Evolutionary conservation across 495 filamentous ascomycete species (phyloP), one percentile per base, ranked within the genome.

Genomic region (Penicillium simplicissimum): DNA sequence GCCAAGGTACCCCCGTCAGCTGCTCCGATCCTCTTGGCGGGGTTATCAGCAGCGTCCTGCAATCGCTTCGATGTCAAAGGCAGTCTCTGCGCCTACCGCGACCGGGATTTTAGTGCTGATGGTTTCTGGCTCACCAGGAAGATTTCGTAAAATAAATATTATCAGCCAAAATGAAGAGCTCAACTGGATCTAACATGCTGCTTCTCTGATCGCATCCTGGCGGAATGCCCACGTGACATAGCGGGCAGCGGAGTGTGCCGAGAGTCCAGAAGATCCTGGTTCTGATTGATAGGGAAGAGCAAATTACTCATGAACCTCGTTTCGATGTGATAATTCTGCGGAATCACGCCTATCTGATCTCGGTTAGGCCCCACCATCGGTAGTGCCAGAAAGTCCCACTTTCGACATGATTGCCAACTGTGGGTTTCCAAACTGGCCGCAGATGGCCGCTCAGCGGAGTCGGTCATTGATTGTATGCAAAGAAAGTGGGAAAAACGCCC

Each of bases 241-340:
- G 59, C 55, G 65, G 66, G 58, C 49, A 61, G 52, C 61, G 68
- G 66, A 54, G 61, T 51, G 23, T 45, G 43, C 61, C 67, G 66
- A 69, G 37, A 13, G 8, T 45, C 17, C 2, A 15, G 1, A 45
- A 19, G 42, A 45, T 11, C 42, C n/a, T 19, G 38, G 43, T 14
- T 31, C 28, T 31, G 28, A 25, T 25, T 52, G 45, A 45, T 56
- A 31, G 45, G 21, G 25, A 49, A 49, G 4, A 31, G 8, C 11
- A 7, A 49, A 61, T 68, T 68, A 66, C 37, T 66, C 62, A 65
- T 37, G 31, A 8, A 14, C n/a, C 33, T 13, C 25, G 35, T 63
- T 61, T 36, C 40, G 35, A 62, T 68, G 55, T 63, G 66, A 58
- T 68, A 68, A 59, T 62, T 19, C 17, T 3, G 8, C 40, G 15